Base-by-base conservation (phyloP, 2,329 filamentous ascomycete genomes). In the Ophiosphaerella herpotricha region DNA sequence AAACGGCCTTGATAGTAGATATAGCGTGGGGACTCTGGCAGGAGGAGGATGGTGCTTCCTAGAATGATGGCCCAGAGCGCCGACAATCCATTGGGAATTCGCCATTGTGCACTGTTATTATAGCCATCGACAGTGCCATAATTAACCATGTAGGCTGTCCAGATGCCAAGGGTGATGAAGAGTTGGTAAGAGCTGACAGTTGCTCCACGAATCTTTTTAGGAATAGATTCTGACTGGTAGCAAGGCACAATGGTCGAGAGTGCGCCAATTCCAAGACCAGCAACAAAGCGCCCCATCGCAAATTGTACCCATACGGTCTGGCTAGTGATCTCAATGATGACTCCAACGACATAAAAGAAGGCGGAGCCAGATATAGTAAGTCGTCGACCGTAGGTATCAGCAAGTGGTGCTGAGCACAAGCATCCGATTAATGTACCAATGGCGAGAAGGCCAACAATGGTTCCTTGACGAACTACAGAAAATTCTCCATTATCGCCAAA, bases 341-440 rank as follows among this genome's bases (percentile, higher is more conserved):
- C 86, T 50, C 86, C 86, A 38, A 86, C 72, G 53, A 81, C 84
- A 60, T 85, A 84, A 73, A 85, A 83, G 55, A 87, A 77, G 39
- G 84, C 81, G 33, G 84, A 82, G 34, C 76, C 70, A 13, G 83
- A 84, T 58, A 89, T 89, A 18, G 83, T 82, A 8, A 82, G 72
- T 36, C 82, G 80, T 9, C 86, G 83, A 35, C 86, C 86, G 47
- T 87, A 76, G 2, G 71, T 73, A 54, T 88, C 85, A 39, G 85
- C 82, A 34, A 88, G 75, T 36, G 82, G 83, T 14, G 84, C 77
- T 18, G 75, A 75, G 40, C 73, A 69, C 7, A 91, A 77, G 12
- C 87, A 83, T 35, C 89, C 89, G 53, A 90, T 84, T 67, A 91
- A 90, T 12, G 88, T 91, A 41, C 88, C 88, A 32, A 86, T 67